Evolutionary conservation across 2,329 filamentous ascomycete species (phyloP).

Genomic region (Trichoderma polysporum): DNA sequence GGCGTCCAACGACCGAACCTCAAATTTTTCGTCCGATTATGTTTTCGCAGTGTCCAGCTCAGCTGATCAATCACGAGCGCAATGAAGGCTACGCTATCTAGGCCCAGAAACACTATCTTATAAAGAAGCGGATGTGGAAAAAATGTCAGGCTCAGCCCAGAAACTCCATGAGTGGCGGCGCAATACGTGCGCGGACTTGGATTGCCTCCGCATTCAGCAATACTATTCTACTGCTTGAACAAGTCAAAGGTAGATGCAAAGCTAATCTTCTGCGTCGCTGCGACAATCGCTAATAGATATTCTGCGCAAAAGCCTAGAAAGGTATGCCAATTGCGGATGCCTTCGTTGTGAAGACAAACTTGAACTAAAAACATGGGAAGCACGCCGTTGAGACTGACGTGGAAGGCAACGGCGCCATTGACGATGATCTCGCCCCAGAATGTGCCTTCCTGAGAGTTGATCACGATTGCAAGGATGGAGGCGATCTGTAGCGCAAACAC

Average conservation of each 20-base stretch:
- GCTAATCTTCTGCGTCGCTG: slow-evolving; percentile 38
- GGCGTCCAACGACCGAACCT: slow-evolving; percentile 34
- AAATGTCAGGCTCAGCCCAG: slow-evolving; percentile 37
- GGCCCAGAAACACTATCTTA: slow-evolving; percentile 39
- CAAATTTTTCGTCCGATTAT: slow-evolving; percentile 34
- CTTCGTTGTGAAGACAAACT: slow-evolving; percentile 40
- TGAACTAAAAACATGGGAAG: slow-evolving; percentile 41
- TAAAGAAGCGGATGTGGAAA: slow-evolving; percentile 41
- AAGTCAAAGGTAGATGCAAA: slow-evolving; percentile 37
- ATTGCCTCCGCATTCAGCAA: slow-evolving; percentile 37
- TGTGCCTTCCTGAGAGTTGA: slow-evolving; percentile 41
- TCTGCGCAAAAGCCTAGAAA: slow-evolving; percentile 42
- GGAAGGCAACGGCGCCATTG: slow-evolving; percentile 40
- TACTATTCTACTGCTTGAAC: slow-evolving; percentile 35
- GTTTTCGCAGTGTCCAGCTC: slow-evolving; percentile 39
- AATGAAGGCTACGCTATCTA: slow-evolving; percentile 38
- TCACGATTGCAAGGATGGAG: slow-evolving; percentile 42
- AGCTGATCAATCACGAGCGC: slow-evolving; percentile 37
- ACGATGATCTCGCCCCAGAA: slow-evolving; percentile 43
- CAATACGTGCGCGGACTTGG: slow-evolving; percentile 42
- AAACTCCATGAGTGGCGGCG: slow-evolving; percentile 35
- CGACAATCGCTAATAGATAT: slow-evolving; percentile 40
- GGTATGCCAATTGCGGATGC: slow-evolving; percentile 42
- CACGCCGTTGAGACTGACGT: slow-evolving; percentile 39
- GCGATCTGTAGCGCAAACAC: slow-evolving; percentile 42